Evolutionary conservation across 805 yeast genomes (phyloP), one percentile per base, ranked within the genome.

Genomic region (Isabelozyma gotoi): DNA sequence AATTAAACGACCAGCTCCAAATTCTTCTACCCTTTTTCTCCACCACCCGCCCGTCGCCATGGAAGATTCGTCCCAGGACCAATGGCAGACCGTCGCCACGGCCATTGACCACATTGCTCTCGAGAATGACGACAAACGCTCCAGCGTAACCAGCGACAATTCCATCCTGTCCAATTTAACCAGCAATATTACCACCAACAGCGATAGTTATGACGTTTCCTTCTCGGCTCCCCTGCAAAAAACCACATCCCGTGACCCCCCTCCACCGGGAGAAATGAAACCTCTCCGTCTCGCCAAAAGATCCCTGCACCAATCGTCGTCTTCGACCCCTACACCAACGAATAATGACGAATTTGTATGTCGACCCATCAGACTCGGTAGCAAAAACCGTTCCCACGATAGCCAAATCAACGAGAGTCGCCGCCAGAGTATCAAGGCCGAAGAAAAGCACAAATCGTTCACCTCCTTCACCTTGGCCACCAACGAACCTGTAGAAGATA

Each of bases 361-460:
- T 49, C 59, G 73, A 21, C 74, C 74, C 20, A 68, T 68, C 44
- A 45, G 71, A 21, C 56, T 55, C 44, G 65, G 58, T 33, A 48
- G 52, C 17, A 43, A 42, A 15, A 21, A 18, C 37, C 14, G 37
- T n/a, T 19, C 17, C 33, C 14, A 42, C n/a, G 15, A 27, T 3
- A 31, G 16, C 15, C 10, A 12, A 19, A n/a, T 19, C 24, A 12
- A 29, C 14, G 17, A 24, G 11, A 33, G 21, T 33, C 38, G 37
- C 18, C 43, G 31, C 2, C 31, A 16, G 14, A 35, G 38, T 14
- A 10, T 17, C 8, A 19, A 18, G 14, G 11, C 24, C 8, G 38
- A 35, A 10, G 38, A 35, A 2, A 35, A 35, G 19, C 38, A 35
- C n/a, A 14, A 17, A 19, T 35, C 38, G 1, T 35, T 35, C 20